These are phyloP conservation scores for Penicillium brasilianum DNA, from an alignment of 2,329 filamentous ascomycete genomes.

Conservation along the genomic window DNA sequence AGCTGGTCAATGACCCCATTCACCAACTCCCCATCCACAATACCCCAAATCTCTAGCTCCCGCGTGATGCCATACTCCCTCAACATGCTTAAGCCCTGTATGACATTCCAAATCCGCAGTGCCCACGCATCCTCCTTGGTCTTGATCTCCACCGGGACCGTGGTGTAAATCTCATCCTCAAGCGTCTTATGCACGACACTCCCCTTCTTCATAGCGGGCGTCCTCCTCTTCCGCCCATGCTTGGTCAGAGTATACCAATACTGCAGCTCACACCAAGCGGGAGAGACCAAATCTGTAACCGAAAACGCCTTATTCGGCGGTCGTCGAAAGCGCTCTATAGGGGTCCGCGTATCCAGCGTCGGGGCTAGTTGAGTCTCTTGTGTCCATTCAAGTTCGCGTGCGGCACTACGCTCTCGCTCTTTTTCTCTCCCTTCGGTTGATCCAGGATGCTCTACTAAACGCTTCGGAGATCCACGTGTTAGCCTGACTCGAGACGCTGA, in stretches of 20 bases:
- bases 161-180: slow-evolving; percentile 82
- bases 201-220: slow-evolving; percentile 82
- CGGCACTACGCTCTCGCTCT: slow-evolving; percentile 38
- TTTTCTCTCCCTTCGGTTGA: slow-evolving; percentile 43
- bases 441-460: slow-evolving; percentile 61
- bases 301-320: slow-evolving; percentile 78
- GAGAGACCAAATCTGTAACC: slow-evolving; percentile 85
- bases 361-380: slow-evolving; percentile 20
- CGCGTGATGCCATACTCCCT: slow-evolving; percentile 73
- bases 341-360: slow-evolving; percentile 59
- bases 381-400: slow-evolving; percentile 36
- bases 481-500: slow-evolving; percentile 49
- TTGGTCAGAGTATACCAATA: slow-evolving; percentile 85
- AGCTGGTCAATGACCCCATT: slow-evolving; percentile 90
- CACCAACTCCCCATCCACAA: slow-evolving; percentile 79
- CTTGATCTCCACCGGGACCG: slow-evolving; percentile 71
- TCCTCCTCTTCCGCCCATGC: slow-evolving; percentile 75
- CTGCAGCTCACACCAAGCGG: slow-evolving; percentile 95
- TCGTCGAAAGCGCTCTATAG: slow-evolving; percentile 77
- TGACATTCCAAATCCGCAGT: slow-evolving; percentile 84
- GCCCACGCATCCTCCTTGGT: slow-evolving; percentile 84
- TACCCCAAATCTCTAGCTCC: slow-evolving; percentile 83
- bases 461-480: slow-evolving; percentile 64
- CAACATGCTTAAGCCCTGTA: slow-evolving; percentile 79
- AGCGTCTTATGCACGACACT: slow-evolving; percentile 79